Evolutionary conservation across 306 rosid genomes (phyloP).

Genomic region (Aeschynomene evenia): DNA sequence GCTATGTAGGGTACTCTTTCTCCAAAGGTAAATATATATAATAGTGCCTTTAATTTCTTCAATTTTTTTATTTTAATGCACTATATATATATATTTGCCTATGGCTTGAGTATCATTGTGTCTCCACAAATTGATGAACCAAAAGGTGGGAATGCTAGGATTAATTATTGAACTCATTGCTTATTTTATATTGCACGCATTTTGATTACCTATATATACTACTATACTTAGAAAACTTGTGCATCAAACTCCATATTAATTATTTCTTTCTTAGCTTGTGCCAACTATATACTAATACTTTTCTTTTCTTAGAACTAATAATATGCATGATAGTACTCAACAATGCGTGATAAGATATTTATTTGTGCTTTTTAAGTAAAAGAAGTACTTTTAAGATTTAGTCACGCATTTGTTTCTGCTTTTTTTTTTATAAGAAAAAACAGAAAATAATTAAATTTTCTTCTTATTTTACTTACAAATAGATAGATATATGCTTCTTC

Average conservation of each 20-base stretch:
- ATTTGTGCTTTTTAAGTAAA: no score
- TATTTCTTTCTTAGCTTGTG: conserved; percentile 12
- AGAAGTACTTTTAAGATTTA: no score
- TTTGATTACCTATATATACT: background rate
- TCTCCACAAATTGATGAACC: conserved; percentile 29
- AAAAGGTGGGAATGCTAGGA: background rate
- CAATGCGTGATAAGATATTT: no score
- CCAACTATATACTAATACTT: background rate
- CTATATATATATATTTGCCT: background rate
- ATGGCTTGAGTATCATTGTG: conserved; percentile 33
- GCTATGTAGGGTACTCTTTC: background rate
- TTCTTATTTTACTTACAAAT: no score
- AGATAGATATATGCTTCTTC: no score
- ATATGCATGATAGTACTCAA: background rate
- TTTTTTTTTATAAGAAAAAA: no score
- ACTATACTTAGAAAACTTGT: background rate
- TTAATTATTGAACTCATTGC: background rate
- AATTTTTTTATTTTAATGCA: conserved; percentile 9
- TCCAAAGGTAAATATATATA: background rate
- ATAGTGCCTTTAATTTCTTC: conserved; percentile 6
- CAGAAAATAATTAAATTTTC: no score
- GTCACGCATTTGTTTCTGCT: no score
- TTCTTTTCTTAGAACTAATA: background rate
- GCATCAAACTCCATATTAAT: background rate
- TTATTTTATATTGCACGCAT: conserved; percentile 13